Percentiles rank a stretch among this genome's conserved stretches.
phyloP scores from a whole-genome alignment of 208 protist species.

The Leishmania turanica region DNA sequence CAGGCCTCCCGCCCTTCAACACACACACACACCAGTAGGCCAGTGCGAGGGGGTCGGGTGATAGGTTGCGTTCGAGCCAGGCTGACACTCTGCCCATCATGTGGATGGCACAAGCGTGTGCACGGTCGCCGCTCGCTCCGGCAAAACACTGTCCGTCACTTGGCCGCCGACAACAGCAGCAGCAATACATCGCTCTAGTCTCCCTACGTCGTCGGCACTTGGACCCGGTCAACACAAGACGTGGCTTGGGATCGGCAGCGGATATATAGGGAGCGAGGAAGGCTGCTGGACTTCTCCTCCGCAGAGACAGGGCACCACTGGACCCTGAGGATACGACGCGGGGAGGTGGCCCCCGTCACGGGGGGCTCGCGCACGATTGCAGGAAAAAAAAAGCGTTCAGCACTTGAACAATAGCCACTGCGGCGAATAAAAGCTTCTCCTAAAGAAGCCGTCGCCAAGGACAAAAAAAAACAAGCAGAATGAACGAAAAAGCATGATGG shows the following conservation, averaged over 20 bases:
- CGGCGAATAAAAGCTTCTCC: background rate
- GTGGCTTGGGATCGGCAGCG: background rate
- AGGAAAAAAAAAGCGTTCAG: background rate
- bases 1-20: background rate
- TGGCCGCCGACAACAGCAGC: background rate
- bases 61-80: background rate
- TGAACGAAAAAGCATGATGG: background rate
- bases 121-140: background rate
- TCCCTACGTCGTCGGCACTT: background rate
- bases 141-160: background rate
- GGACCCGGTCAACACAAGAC: background rate
- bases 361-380: too few species aligned
- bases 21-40: background rate
- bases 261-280: background rate
- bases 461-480: conserved; percentile 4
- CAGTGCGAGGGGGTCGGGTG: background rate
- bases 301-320: too few species aligned
- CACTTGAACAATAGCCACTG: background rate
- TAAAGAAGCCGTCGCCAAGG: background rate
- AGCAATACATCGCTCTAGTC: background rate
- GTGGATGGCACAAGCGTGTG: background rate
- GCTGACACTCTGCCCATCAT: background rate
- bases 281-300: background rate
- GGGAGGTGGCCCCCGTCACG: background rate
- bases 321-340: too few species aligned